phyloP scores from a whole-genome alignment of 768 basidiomycete species.

The Multifurca ochricompacta region DNA sequence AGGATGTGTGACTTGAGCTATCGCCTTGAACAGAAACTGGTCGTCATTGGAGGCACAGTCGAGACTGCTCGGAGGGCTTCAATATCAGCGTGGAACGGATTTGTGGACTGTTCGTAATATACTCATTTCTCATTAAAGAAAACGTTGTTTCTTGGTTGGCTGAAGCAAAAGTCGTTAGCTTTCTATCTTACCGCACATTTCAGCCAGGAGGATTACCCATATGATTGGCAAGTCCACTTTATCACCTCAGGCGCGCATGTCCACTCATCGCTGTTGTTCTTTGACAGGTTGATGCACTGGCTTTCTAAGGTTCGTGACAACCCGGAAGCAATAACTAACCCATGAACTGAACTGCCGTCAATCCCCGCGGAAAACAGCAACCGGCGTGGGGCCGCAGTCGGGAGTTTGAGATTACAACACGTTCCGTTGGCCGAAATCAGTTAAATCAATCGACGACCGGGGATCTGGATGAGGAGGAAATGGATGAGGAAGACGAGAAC shows the following conservation, averaged over 20 bases:
- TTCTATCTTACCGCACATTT: slow-evolving; percentile 90
- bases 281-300: slow-evolving; percentile 81
- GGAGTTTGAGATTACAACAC: slow-evolving; percentile 86
- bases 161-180: slow-evolving; percentile 34
- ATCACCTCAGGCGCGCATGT: slow-evolving; percentile 1
- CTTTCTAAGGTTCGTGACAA: slow-evolving; percentile 57
- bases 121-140: background rate
- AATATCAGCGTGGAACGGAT: slow-evolving; percentile 82
- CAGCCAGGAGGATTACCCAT: slow-evolving; percentile 80
- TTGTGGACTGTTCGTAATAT: slow-evolving; percentile 72
- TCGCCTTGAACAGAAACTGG: slow-evolving; percentile 59
- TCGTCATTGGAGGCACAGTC: slow-evolving; percentile 84
- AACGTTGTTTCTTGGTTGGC: slow-evolving; percentile 3
- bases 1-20: background rate
- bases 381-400: slow-evolving; percentile 84
- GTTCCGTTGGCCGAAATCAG: slow-evolving; percentile 55
- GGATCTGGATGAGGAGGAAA: slow-evolving; percentile 63
- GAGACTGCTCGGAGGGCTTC: slow-evolving; percentile 79
- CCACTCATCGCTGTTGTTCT: slow-evolving; percentile 1
- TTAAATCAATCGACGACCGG: slow-evolving; percentile 63
- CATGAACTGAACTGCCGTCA: background rate
- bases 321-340: slow-evolving; percentile 1
- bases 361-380: slow-evolving; percentile 48
- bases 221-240: slow-evolving; percentile 55
- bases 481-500: slow-evolving; percentile 53